These are phyloP conservation scores for Fusarium hostae DNA, from an alignment of 2,329 filamentous ascomycete genomes.

Conservation along the genomic window DNA sequence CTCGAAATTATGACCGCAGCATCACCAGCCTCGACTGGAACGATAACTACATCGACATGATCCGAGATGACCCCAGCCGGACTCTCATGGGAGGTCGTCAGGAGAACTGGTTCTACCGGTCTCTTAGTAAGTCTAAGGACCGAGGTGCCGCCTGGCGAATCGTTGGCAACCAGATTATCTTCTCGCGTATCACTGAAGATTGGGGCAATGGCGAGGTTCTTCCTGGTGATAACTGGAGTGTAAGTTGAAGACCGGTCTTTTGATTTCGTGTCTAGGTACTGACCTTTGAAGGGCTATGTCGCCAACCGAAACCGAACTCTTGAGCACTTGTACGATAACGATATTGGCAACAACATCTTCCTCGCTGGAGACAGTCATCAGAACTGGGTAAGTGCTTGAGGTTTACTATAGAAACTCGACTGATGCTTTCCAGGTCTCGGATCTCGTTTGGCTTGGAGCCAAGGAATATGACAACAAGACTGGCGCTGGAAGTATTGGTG, in stretches of 20 bases:
- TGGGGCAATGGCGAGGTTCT: slow-evolving; percentile 45
- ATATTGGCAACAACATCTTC: slow-evolving; percentile 78
- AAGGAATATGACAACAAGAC: slow-evolving; percentile 64
- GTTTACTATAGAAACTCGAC: not conserved
- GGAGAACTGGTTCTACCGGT: slow-evolving; percentile 78
- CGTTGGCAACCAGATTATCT: slow-evolving; percentile 77
- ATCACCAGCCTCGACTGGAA: slow-evolving; percentile 60
- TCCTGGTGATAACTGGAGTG: slow-evolving; percentile 48
- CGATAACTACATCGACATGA: slow-evolving; percentile 47
- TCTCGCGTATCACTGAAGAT: slow-evolving; percentile 63
- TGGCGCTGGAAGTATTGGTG: slow-evolving; percentile 66
- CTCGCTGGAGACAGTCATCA: slow-evolving; percentile 75
- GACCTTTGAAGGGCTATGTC: slow-evolving; percentile 63
- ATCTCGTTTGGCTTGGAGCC: slow-evolving; percentile 68
- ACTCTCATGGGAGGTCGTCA: slow-evolving; percentile 78
- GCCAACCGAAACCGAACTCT: slow-evolving; percentile 78
- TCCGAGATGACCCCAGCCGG: slow-evolving; percentile 73
- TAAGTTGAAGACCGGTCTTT: not conserved
- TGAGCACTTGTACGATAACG: slow-evolving; percentile 71
- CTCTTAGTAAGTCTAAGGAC: slow-evolving; percentile 65
- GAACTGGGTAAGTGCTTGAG: slow-evolving; percentile 24
- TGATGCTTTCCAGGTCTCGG: slow-evolving; percentile 59
- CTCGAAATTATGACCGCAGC: slow-evolving; percentile 73
- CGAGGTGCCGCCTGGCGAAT: slow-evolving; percentile 77
- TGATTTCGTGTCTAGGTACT: not conserved